These are phyloP conservation scores for Malbranchea cinnamomea DNA, from an alignment of 2,329 filamentous ascomycete genomes.

Conservation along the genomic window DNA sequence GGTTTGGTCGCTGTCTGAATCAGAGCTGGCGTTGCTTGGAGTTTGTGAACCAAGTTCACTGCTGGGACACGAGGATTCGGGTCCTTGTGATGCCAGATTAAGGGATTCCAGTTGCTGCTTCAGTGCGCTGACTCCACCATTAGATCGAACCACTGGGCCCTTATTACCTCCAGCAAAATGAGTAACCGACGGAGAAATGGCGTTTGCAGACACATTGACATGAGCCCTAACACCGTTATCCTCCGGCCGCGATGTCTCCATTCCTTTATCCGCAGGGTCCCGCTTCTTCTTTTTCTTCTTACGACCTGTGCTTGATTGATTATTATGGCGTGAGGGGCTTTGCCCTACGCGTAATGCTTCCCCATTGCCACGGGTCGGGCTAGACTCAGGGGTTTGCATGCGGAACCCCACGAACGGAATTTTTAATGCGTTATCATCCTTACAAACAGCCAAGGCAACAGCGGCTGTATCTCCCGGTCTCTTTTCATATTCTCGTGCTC, in stretches of 20 bases:
- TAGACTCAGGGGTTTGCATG: slow-evolving; percentile 7
- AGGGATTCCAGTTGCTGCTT: slow-evolving; percentile 69
- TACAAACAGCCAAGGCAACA: not conserved
- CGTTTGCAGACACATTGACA: no score
- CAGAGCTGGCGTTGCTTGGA: slow-evolving; percentile 43
- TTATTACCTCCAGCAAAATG: slow-evolving; percentile 18
- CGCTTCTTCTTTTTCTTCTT: slow-evolving; percentile 19
- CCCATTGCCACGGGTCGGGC: no score
- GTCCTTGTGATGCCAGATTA: slow-evolving; percentile 48
- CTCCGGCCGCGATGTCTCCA: slow-evolving; percentile 15
- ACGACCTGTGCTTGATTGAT: not conserved
- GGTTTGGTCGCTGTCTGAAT: slow-evolving; percentile 49
- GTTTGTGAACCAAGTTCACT: slow-evolving; percentile 32
- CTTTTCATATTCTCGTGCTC: slow-evolving; percentile 5
- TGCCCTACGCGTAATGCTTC: no score
- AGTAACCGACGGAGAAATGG: slow-evolving; percentile 16
- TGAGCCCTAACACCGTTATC: slow-evolving; percentile 28
- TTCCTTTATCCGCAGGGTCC: slow-evolving; percentile 9
- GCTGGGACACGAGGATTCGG: slow-evolving; percentile 41
- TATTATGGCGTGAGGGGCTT: no score
- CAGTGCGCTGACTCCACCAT: slow-evolving; percentile 65
- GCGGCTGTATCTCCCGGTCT: not conserved
- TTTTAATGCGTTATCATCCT: not conserved
- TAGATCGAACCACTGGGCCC: slow-evolving; percentile 34
- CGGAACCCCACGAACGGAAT: slow-evolving; percentile 4